Conservation (phyloP, 2,329 filamentous ascomycete species). For the Fusarium concolor region DNA sequence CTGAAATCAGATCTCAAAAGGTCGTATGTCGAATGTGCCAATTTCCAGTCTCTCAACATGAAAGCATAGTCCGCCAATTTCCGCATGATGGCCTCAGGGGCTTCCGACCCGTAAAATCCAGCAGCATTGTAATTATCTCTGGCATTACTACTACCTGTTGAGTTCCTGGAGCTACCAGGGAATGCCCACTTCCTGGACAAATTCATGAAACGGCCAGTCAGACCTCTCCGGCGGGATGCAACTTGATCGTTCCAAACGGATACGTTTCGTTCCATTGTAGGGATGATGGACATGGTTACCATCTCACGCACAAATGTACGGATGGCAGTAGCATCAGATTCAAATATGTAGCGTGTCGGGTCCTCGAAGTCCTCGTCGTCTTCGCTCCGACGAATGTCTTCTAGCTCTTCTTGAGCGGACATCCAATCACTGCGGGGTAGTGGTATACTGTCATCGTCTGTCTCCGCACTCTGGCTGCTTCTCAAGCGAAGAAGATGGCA, state of each 20-base stretch:
- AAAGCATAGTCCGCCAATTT: constrained; percentile 96
- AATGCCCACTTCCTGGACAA: constrained; percentile 93
- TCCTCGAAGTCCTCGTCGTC: constrained; percentile 76
- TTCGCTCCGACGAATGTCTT: constrained; percentile 76
- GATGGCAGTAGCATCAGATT: constrained; percentile 90
- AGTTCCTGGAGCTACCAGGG: constrained; percentile 72
- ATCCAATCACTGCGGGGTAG: constrained; percentile 90
- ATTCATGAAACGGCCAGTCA: constrained; percentile 94
- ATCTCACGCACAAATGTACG: constrained; percentile 92
- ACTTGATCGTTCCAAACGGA: constrained; percentile 98
- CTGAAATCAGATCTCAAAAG: constrained; percentile 88
- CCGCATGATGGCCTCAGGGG: constrained; percentile 89
- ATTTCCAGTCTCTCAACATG: constrained; percentile 96
- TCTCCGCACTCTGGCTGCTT: constrained; percentile 85
- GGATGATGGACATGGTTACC: constrained; percentile 92
- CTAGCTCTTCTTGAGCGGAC: constrained; percentile 85
- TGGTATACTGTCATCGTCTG: constrained; percentile 89
- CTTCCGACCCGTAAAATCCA: constrained; percentile 86
- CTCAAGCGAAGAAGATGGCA: constrained; percentile 91
- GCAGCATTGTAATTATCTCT: constrained; percentile 81
- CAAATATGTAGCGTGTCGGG: constrained; percentile 83
- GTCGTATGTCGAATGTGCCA: constrained; percentile 92
- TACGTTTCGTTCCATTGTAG: constrained; percentile 93
- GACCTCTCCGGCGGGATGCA: constrained; percentile 86
- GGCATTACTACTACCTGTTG: constrained; percentile 62